phyloP scores from a whole-genome alignment of 2,329 filamentous ascomycete genomes.

The Piedraia hortae region DNA sequence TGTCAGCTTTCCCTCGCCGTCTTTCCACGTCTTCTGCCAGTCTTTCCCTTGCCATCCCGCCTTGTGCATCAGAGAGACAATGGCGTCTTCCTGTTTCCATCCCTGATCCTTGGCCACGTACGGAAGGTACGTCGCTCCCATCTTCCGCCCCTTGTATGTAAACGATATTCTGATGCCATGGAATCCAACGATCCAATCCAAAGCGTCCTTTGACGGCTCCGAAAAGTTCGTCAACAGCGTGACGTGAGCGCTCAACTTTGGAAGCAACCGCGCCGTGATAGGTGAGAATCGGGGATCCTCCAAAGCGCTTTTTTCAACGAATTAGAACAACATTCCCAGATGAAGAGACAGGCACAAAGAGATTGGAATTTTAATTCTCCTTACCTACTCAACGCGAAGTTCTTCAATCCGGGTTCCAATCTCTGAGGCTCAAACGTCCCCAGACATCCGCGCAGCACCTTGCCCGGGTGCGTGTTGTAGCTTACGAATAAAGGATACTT shows the following conservation, averaged over 20 bases:
- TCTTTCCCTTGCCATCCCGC: conserved; percentile 43
- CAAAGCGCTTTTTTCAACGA: conserved; percentile 23
- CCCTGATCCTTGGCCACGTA: conserved; percentile 80
- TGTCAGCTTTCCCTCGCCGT: conserved; percentile 44
- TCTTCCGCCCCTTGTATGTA: conserved; percentile 39
- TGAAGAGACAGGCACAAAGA: neutral
- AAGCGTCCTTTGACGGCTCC: conserved; percentile 29
- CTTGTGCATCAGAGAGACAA: conserved; percentile 78
- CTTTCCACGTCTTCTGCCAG: conserved; percentile 36
- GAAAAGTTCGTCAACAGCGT: conserved; percentile 40
- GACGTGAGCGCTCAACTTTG: conserved; percentile 43
- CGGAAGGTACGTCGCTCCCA: conserved; percentile 72
- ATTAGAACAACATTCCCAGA: neutral
- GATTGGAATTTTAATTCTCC: conserved; percentile 8
- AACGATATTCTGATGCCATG: conserved; percentile 81
- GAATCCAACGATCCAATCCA: conserved; percentile 66
- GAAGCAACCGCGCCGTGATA: conserved; percentile 38
- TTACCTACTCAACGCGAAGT: conserved; percentile 59
- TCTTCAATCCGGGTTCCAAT: conserved; percentile 42
- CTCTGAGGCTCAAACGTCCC: conserved; percentile 68
- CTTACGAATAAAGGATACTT: conserved; percentile 65
- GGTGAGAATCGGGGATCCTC: conserved; percentile 34
- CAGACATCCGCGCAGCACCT: conserved; percentile 71
- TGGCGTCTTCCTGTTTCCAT: conserved; percentile 79
- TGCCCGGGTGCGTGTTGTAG: conserved; percentile 67